Evolutionary conservation across 2,329 filamentous ascomycete species (phyloP).

Genomic region (Ascochyta fabae): DNA sequence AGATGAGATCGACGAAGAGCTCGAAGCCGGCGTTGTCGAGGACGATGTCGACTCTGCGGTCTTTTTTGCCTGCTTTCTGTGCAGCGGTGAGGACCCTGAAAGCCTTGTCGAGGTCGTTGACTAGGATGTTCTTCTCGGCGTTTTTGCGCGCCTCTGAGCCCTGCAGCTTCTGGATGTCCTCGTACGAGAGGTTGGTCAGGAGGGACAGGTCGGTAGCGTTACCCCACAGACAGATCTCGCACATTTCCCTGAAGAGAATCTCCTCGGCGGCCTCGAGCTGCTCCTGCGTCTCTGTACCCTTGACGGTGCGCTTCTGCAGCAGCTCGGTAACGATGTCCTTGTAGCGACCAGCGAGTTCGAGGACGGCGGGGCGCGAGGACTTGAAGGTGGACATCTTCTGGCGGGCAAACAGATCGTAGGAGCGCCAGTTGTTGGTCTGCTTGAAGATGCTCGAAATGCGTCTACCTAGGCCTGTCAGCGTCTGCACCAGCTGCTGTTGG

Average conservation of each 20-base stretch:
- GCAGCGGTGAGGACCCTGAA: slow-evolving; percentile 73
- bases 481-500: too few species aligned
- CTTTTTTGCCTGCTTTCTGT: slow-evolving; percentile 65
- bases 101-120: slow-evolving; percentile 79
- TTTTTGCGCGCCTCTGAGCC: slow-evolving; percentile 84
- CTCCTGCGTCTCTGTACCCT: slow-evolving; percentile 53
- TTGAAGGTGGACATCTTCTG: slow-evolving; percentile 94
- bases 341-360: slow-evolving; percentile 83
- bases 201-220: slow-evolving; percentile 95
- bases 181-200: slow-evolving; percentile 86
- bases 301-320: slow-evolving; percentile 57
- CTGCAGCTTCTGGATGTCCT: slow-evolving; percentile 96
- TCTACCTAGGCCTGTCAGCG: slow-evolving; percentile 56
- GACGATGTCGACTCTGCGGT: slow-evolving; percentile 88
- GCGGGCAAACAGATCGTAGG: slow-evolving; percentile 85
- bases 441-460: slow-evolving; percentile 82
- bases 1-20: slow-evolving; percentile 90
- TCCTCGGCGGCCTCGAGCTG: slow-evolving; percentile 72
- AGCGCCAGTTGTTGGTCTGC: slow-evolving; percentile 81
- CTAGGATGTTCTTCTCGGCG: slow-evolving; percentile 88
- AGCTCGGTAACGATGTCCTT: slow-evolving; percentile 74
- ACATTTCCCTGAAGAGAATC: slow-evolving; percentile 88
- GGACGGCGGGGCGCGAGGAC: slow-evolving; percentile 83
- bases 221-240: slow-evolving; percentile 95
- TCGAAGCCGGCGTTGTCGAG: slow-evolving; percentile 98